Base-by-base conservation (phyloP, 768 basidiomycete genomes). In the Boletellus ananas region DNA sequence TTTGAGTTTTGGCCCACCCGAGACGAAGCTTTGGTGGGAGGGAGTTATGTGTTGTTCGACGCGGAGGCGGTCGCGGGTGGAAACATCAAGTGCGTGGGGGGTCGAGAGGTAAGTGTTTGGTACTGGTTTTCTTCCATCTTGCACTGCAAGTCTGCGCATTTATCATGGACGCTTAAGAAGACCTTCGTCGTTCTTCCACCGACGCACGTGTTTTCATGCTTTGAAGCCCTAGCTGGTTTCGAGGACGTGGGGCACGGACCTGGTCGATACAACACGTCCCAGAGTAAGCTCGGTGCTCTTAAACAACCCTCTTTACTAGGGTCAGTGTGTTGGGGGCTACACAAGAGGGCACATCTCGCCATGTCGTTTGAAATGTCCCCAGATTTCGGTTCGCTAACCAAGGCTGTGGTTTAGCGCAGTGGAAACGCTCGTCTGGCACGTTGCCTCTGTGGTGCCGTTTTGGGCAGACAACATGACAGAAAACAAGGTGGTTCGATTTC, bases 231-330 rank as follows among this genome's bases (percentile, higher is more conserved):
- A 18, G 77, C 59, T 67, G 83, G 83, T 86, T 80, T 67, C 58
- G 40, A 55, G 57, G 52, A 27, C 50, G 27, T 53, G 37, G 44
- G 47, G 44, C 40, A 65, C 54, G 61, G 59, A 45, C 70, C 71
- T 79, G 89, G 87, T 87, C 84, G 94, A 98, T 98, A 94, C 93
- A 86, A 88, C 72, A 57, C 79, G 88, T 90, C 94, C 94, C 65
- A 96, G 61, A 95, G 72, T 40, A 72, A 86, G 37, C 54, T 58
- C 47, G 35, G 54, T 72, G 63, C 82, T 80, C 78, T 75, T 76
- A 80, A 91, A 94, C 92, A 94, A 94, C 91, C 85, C 87, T 80
- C 83, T 71, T 74, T 75, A 75, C 61, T 62, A 71, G 90, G 87
- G 77, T 72, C 59, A 63, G 81, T 76, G 77, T 79, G 75, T 65